Evolutionary conservation across 805 yeast genomes (phyloP).

Genomic region (Teunomyces aglyptinius): DNA sequence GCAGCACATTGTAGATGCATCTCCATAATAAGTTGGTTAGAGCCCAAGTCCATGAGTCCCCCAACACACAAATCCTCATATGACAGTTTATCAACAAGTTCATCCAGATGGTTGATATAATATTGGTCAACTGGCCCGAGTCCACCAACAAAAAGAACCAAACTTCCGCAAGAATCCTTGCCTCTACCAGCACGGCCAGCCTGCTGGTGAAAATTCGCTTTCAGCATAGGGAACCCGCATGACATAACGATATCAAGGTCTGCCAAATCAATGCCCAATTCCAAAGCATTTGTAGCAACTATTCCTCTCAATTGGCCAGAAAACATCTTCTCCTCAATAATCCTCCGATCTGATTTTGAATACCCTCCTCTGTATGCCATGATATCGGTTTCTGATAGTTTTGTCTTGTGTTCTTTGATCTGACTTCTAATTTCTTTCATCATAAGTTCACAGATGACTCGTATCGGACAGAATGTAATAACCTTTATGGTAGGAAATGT

Average conservation of each 20-base stretch:
- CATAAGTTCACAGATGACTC: slow-evolving; percentile 81
- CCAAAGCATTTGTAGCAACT: slow-evolving; percentile 92
- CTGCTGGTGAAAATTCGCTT: slow-evolving; percentile 89
- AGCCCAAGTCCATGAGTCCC: slow-evolving; percentile 32
- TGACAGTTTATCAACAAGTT: slow-evolving; percentile 41
- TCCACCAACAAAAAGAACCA: slow-evolving; percentile 82
- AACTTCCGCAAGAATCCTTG: slow-evolving; percentile 61
- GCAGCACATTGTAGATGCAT: slow-evolving; percentile 95
- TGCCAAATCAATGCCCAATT: slow-evolving; percentile 93
- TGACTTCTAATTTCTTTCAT: slow-evolving; percentile 73
- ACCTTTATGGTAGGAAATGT: slow-evolving; percentile 61
- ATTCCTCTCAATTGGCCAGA: slow-evolving; percentile 81
- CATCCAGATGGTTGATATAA: slow-evolving; percentile 68
- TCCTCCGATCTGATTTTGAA: slow-evolving; percentile 78
- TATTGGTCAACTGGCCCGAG: slow-evolving; percentile 84
- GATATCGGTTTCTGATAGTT: slow-evolving; percentile 52
- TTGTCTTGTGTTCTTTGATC: slow-evolving; percentile 37
- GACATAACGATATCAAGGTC: slow-evolving; percentile 86
- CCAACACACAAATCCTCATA: slow-evolving; percentile 44
- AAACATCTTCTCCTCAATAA: slow-evolving; percentile 88
- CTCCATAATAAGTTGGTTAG: slow-evolving; percentile 52
- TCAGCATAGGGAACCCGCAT: slow-evolving; percentile 89
- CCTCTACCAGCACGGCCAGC: slow-evolving; percentile 97
- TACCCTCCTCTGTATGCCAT: slow-evolving; percentile 97
- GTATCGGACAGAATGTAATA: slow-evolving; percentile 85